phyloP scores from a whole-genome alignment of 2,329 filamentous ascomycete genomes.

The Beauveria bassiana region DNA sequence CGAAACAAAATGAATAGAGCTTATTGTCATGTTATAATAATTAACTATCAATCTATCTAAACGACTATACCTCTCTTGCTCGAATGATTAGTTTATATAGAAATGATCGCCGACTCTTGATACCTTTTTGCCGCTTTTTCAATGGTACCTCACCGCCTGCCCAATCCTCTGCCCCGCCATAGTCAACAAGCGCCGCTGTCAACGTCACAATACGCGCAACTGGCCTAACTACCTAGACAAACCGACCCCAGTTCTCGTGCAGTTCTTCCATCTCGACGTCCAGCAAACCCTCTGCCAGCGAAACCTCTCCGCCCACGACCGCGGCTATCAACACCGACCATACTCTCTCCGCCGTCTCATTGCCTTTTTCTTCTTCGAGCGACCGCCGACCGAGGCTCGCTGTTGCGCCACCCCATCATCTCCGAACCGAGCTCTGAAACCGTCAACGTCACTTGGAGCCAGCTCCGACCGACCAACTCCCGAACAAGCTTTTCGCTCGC shows the following conservation, averaged over 20 bases:
- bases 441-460: neutral
- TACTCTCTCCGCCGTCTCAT: neutral
- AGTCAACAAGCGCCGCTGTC: neutral
- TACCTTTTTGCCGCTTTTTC: neutral
- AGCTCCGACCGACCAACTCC: too few species aligned
- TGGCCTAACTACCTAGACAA: neutral
- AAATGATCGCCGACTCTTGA: too few species aligned
- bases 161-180: neutral
- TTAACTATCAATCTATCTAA: too few species aligned
- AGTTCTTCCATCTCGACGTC: neutral
- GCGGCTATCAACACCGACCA: neutral
- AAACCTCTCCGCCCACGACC: neutral
- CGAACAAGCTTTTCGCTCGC: too few species aligned
- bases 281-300: neutral
- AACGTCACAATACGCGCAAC: slow-evolving; percentile 1
- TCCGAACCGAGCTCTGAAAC: neutral
- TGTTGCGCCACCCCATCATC: neutral
- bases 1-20: too few species aligned
- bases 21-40: too few species aligned
- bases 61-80: too few species aligned
- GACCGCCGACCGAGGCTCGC: neutral
- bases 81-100: too few species aligned
- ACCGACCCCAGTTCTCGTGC: neutral
- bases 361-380: neutral
- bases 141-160: neutral